These are phyloP conservation scores for Gaertneriomyces semiglobifer DNA, from an alignment of 192 early-diverging fungal species.

Conservation along the genomic window DNA sequence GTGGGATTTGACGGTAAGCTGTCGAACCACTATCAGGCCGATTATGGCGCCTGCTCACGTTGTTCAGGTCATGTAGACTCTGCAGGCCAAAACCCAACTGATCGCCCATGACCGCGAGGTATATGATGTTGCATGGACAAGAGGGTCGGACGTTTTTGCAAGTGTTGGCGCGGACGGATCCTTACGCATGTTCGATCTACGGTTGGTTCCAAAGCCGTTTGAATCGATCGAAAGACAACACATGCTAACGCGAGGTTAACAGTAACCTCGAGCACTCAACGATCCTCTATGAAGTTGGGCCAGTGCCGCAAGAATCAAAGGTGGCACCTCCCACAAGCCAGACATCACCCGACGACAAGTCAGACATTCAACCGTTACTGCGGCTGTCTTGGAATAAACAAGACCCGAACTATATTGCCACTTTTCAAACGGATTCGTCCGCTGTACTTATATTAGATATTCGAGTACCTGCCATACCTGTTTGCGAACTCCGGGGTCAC, in stretches of 20 bases:
- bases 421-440: constrained; percentile 80
- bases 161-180: constrained; percentile 98
- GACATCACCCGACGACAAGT: not conserved
- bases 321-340: constrained; percentile 34
- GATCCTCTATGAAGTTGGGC: constrained; percentile 91
- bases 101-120: constrained; percentile 99
- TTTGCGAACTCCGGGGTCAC: constrained; percentile 80
- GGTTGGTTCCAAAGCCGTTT: constrained; percentile 39
- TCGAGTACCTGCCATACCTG: constrained; percentile 81
- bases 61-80: constrained; percentile 47
- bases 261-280: constrained; percentile 95
- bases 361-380: constrained; percentile 60
- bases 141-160: constrained; percentile 87
- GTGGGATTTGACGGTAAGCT: constrained; percentile 83
- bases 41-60: not conserved
- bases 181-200: constrained; percentile 94
- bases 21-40: not conserved
- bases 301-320: constrained; percentile 16
- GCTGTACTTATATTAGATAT: constrained; percentile 88
- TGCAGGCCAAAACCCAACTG: constrained; percentile 95
- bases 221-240: not conserved
- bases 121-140: constrained; percentile 94
- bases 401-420: constrained; percentile 88
- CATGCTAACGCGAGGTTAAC: not conserved
- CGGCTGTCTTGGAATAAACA: constrained; percentile 86